A percentile compares a stretch with the other conserved stretches of the same genome.
These are phyloP conservation scores for Marasmius oreades DNA, from an alignment of 1,284 basidiomycete species.

Conservation along the genomic window DNA sequence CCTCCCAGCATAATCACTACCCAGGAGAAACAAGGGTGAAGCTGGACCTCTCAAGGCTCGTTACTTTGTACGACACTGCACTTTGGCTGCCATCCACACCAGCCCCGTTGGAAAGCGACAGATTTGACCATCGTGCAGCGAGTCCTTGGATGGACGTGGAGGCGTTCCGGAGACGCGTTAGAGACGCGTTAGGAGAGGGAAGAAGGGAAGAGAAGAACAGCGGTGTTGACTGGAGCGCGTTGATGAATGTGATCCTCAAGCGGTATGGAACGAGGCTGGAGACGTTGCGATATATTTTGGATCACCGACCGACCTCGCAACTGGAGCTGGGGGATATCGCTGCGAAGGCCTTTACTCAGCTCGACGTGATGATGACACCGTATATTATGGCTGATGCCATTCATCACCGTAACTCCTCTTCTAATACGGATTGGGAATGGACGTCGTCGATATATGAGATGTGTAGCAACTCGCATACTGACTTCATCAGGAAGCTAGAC, in stretches of 20 bases:
- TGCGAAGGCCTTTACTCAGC: constrained; percentile 24
- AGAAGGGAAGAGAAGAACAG: constrained; percentile 17
- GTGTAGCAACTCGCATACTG: constrained; percentile 35
- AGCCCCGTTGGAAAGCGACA: constrained; percentile 18
- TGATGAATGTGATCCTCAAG: constrained; percentile 37
- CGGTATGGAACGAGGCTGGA: constrained; percentile 43
- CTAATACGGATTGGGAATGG: constrained; percentile 19
- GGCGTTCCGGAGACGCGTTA: constrained; percentile 21
- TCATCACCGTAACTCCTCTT: neutral
- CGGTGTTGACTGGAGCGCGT: constrained; percentile 41
- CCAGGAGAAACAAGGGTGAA: constrained; percentile 41
- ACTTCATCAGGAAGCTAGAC: constrained; percentile 17
- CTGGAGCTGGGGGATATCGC: constrained; percentile 14
- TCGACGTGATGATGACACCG: constrained; percentile 33
- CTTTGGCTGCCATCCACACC: constrained; percentile 30
- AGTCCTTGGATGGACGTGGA: constrained; percentile 17
- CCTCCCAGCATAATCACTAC: constrained; percentile 37
- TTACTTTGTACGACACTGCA: constrained; percentile 42
- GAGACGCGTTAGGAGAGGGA: constrained; percentile 18
- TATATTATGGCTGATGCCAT: constrained; percentile 26
- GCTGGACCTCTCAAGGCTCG: constrained; percentile 35
- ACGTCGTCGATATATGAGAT: constrained; percentile 26
- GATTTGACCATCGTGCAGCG: constrained; percentile 31
- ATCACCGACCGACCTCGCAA: constrained; percentile 11
- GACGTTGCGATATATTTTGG: constrained; percentile 32